Evolutionary conservation across 768 basidiomycete genomes (phyloP).

Genomic region (Tulasnella sp.): DNA sequence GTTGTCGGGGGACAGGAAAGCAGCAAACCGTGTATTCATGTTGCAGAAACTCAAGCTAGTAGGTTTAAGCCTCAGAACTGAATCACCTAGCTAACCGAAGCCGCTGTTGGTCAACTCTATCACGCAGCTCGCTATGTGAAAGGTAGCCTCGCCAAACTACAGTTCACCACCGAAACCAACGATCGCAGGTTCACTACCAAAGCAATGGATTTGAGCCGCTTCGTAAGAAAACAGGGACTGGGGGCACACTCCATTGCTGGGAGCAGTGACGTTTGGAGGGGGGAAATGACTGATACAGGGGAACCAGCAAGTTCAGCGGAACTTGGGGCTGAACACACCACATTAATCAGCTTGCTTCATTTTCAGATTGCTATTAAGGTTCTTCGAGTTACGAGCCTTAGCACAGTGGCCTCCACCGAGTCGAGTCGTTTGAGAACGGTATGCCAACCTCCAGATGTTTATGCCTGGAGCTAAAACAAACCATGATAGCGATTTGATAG

Average conservation of each 20-base stretch:
- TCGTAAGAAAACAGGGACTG: not conserved
- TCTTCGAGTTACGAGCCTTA: not conserved
- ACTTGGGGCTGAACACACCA: not conserved
- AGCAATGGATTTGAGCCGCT: not conserved
- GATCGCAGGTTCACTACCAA: not conserved
- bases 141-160: not conserved
- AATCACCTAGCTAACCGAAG: not conserved
- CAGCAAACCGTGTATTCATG: not conserved
- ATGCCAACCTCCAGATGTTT: no score
- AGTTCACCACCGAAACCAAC: not conserved
- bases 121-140: not conserved
- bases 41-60: not conserved
- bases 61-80: not conserved
- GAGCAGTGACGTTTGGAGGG: not conserved
- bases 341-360: not conserved
- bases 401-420: not conserved
- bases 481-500: not conserved
- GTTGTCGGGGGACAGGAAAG: not conserved
- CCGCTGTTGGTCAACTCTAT: not conserved
- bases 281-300: not conserved
- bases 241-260: not conserved
- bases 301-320: not conserved
- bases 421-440: not conserved
- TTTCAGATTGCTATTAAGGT: not conserved
- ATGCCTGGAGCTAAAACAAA: no score